These are phyloP conservation scores for Leishmania mexicana DNA, from an alignment of 208 protist species.

Conservation along the genomic window DNA sequence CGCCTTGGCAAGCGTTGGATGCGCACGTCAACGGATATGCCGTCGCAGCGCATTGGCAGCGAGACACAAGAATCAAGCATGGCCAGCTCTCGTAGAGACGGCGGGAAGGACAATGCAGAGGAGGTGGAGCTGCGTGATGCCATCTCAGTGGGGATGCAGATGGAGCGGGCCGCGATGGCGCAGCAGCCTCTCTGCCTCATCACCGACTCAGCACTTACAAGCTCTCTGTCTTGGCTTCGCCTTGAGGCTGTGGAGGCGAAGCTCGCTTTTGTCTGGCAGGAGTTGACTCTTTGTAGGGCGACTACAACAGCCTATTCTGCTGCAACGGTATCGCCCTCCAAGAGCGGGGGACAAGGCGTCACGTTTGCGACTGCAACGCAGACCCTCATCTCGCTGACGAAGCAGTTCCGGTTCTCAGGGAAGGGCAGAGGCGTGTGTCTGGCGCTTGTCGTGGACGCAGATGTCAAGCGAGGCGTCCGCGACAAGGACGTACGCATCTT, in stretches of 20 bases:
- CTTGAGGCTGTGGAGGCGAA: constrained; percentile 19
- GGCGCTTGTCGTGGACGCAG: constrained; percentile 23
- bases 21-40: not conserved
- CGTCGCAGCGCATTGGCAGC: not conserved
- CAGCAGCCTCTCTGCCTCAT: constrained; percentile 32
- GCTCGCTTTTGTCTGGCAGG: constrained; percentile 24
- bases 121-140: not conserved
- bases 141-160: constrained; percentile 14
- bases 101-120: not conserved
- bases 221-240: constrained; percentile 20
- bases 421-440: constrained; percentile 16
- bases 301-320: not conserved
- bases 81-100: constrained; percentile 5
- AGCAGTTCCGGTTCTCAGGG: constrained; percentile 3
- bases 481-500: constrained; percentile 6
- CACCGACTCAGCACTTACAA: constrained; percentile 11
- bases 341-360: not conserved
- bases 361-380: constrained; percentile 6
- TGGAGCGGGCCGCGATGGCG: constrained; percentile 16
- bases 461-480: not conserved
- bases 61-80: not conserved
- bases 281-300: constrained; percentile 19
- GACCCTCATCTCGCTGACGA: constrained; percentile 14
- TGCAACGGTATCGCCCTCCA: not conserved
- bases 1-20: not conserved